phyloP scores from a whole-genome alignment of 179 eudicot genomes.

The Patellifolia procumbens region DNA sequence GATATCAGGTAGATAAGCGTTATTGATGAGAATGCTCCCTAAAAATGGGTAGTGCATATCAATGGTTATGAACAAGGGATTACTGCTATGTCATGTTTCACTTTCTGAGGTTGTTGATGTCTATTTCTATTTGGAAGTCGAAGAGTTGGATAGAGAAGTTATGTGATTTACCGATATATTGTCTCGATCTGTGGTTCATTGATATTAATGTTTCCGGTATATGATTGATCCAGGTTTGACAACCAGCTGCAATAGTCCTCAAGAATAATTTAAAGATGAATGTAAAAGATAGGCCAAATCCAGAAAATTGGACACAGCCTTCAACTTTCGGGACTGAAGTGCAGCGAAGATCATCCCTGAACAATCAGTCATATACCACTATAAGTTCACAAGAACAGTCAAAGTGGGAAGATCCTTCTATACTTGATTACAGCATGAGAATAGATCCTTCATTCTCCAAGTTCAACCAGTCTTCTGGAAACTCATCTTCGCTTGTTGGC shows the following conservation, averaged over 20 bases:
- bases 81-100: not conserved
- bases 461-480: constrained; percentile 39
- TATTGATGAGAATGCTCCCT: too few species aligned
- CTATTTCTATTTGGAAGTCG: not conserved
- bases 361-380: constrained; percentile 35
- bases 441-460: constrained; percentile 42
- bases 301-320: constrained; percentile 45
- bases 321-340: constrained; percentile 37
- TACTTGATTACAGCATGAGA: constrained; percentile 41
- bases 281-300: constrained; percentile 40
- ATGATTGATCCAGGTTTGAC: constrained; percentile 25
- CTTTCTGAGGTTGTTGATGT: not conserved
- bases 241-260: not conserved
- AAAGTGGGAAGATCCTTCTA: constrained; percentile 56
- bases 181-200: not conserved
- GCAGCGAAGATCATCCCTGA: constrained; percentile 34
- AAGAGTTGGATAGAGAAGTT: not conserved
- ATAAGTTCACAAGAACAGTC: constrained; percentile 40
- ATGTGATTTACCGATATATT: not conserved
- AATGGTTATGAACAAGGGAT: not conserved
- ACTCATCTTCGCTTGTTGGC: constrained; percentile 27
- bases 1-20: too few species aligned
- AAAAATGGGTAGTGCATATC: too few species aligned
- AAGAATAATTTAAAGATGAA: constrained; percentile 40
- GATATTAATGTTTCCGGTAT: not conserved